A percentile compares a stretch with the other conserved stretches of the same genome.
phyloP scores from a whole-genome alignment of 2,329 filamentous ascomycete genomes.

The Fusarium oligoseptatum region DNA sequence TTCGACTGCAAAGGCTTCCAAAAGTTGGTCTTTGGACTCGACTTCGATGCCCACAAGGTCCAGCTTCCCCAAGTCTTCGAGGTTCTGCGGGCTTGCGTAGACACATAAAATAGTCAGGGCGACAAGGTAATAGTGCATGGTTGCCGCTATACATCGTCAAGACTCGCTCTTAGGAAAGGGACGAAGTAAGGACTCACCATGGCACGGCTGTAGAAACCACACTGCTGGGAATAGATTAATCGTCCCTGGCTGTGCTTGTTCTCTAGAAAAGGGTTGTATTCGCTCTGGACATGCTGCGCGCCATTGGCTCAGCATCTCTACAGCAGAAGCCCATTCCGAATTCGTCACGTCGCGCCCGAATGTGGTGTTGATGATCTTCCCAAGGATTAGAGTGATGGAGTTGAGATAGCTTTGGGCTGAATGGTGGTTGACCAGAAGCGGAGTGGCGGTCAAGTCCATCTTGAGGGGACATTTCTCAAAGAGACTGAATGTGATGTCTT shows the following conservation, averaged over 20 bases:
- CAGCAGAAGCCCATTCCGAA: slow-evolving; percentile 38
- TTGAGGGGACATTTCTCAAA: slow-evolving; percentile 58
- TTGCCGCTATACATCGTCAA: slow-evolving; percentile 51
- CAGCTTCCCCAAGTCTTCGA: slow-evolving; percentile 10
- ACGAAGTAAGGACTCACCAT: slow-evolving; percentile 51
- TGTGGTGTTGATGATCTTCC: slow-evolving; percentile 57
- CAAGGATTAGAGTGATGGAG: slow-evolving; percentile 57
- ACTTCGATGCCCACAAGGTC: background rate
- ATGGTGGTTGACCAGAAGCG: slow-evolving; percentile 26
- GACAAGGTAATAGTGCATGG: slow-evolving; percentile 59
- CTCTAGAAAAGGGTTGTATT: slow-evolving; percentile 50
- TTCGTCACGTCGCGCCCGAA: slow-evolving; percentile 41
- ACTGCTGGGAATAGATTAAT: slow-evolving; percentile 51
- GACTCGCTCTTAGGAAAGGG: accelerated
- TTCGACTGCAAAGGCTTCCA: slow-evolving; percentile 52
- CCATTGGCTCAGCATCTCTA: slow-evolving; percentile 49
- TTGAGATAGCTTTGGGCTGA: slow-evolving; percentile 52
- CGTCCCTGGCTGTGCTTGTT: background rate
- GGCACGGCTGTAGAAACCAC: slow-evolving; percentile 58
- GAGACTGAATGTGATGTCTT: slow-evolving; percentile 67
- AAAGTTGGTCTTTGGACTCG: slow-evolving; percentile 37
- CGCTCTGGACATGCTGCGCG: slow-evolving; percentile 46
- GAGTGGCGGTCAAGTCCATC: slow-evolving; percentile 51
- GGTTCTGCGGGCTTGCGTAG: slow-evolving; percentile 17
- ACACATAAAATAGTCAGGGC: slow-evolving; percentile 50